Conservation (phyloP, 208 protist genomes). For the Leishmania mexicana region DNA sequence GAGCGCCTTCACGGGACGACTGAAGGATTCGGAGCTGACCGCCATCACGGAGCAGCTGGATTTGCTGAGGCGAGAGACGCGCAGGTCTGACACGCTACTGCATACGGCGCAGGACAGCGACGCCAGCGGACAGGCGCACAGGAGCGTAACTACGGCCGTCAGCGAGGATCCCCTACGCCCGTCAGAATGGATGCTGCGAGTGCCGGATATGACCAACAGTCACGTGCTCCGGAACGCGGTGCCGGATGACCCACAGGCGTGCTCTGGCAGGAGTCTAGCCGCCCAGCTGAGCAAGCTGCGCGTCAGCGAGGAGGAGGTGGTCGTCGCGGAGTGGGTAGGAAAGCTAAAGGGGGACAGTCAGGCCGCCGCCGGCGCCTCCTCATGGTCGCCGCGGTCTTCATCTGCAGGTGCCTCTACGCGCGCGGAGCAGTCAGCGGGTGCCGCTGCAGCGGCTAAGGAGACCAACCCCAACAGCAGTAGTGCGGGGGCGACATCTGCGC, state of each 20-base stretch:
- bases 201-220: conserved; percentile 18
- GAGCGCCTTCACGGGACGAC: conserved; percentile 28
- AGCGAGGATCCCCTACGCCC: neutral
- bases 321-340: conserved; percentile 51
- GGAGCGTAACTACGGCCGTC: neutral
- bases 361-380: neutral
- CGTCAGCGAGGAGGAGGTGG: conserved; percentile 39
- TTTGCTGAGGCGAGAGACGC: conserved; percentile 12
- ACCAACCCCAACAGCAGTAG: neutral
- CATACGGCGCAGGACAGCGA: neutral
- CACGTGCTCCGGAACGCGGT: conserved; percentile 13
- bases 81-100: conserved; percentile 7
- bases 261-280: conserved; percentile 7
- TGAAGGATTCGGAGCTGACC: conserved; percentile 25
- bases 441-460: neutral
- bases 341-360: neutral
- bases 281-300: conserved; percentile 30
- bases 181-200: conserved; percentile 17
- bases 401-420: neutral
- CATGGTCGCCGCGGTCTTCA: conserved; percentile 6
- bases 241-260: conserved; percentile 5
- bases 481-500: neutral
- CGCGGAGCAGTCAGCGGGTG: neutral
- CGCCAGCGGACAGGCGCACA: neutral
- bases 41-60: conserved; percentile 35